Conservation (phyloP, 2,329 filamentous ascomycete species). For the Alternaria sp. region DNA sequence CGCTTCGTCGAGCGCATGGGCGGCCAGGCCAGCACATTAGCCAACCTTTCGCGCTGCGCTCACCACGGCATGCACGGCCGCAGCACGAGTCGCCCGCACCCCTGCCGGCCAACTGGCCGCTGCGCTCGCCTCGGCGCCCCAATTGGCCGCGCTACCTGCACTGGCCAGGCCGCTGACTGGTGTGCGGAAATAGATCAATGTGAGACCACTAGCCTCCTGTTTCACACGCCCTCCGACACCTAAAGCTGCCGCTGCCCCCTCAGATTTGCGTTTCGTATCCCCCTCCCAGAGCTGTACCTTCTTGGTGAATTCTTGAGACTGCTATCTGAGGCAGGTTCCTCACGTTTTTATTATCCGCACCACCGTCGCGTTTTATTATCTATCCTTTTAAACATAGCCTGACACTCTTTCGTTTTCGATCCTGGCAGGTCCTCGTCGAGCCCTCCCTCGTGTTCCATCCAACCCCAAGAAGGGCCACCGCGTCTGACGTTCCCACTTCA, state of each 20-base stretch:
- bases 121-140: conserved; percentile 19
- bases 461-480: conserved; percentile 22
- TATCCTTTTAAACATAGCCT: conserved; percentile 42
- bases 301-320: conserved; percentile 45
- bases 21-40: conserved; percentile 12
- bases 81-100: conserved; percentile 28
- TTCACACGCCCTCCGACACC: conserved; percentile 50
- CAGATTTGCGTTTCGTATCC: conserved; percentile 48
- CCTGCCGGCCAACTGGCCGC: conserved; percentile 11
- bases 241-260: conserved; percentile 50
- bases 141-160: conserved; percentile 34
- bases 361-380: conserved; percentile 44
- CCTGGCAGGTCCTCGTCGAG: conserved; percentile 47
- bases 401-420: conserved; percentile 45
- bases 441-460: conserved; percentile 38
- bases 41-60: conserved; percentile 14
- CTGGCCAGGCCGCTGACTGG: conserved; percentile 35
- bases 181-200: conserved; percentile 44
- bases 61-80: conserved; percentile 21
- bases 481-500: conserved; percentile 39
- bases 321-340: conserved; percentile 47
- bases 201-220: conserved; percentile 49
- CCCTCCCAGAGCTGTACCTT: conserved; percentile 40
- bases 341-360: conserved; percentile 14
- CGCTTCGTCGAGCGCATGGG: neutral